Percentiles rank a stretch among this genome's conserved stretches.
Conservation (phyloP, 2,329 filamentous ascomycete genomes). For the Sclerotiophoma versabilis region DNA sequence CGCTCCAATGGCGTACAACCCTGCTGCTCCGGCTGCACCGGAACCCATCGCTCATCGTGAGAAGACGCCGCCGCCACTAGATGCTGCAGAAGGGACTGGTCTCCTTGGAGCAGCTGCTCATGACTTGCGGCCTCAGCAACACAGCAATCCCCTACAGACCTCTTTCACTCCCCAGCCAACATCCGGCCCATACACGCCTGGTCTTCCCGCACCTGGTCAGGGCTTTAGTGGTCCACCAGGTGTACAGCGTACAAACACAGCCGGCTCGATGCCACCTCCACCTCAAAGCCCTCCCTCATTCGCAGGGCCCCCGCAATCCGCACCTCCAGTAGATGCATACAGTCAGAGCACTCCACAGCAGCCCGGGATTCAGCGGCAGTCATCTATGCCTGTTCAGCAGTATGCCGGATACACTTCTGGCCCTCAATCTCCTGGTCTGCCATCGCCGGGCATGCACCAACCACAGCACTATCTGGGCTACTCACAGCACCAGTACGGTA, state of each 20-base stretch:
- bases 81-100: conserved; percentile 62
- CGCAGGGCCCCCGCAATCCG: conserved; percentile 46
- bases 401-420: conserved; percentile 4
- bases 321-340: conserved; percentile 34
- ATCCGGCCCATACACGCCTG: conserved; percentile 51
- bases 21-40: conserved; percentile 76
- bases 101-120: conserved; percentile 49
- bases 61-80: conserved; percentile 79
- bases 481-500: conserved; percentile 60
- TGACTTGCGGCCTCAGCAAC: conserved; percentile 46
- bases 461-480: conserved; percentile 59
- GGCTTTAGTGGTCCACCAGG: conserved; percentile 43
- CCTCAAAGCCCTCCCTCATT: conserved; percentile 48
- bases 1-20: conserved; percentile 76
- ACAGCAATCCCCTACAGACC: conserved; percentile 40
- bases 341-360: conserved; percentile 33
- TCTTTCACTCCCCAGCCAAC: conserved; percentile 46
- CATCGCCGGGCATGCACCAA: conserved; percentile 50
- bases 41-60: conserved; percentile 76
- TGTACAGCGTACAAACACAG: conserved; percentile 45
- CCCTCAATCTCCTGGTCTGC: conserved; percentile 23
- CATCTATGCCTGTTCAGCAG: conserved; percentile 38
- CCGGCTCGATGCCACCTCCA: conserved; percentile 45
- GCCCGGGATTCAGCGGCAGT: conserved; percentile 38
- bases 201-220: conserved; percentile 48